These are phyloP conservation scores for Camelina sativa DNA, from an alignment of 345 rosid genomes.

Conservation along the genomic window DNA sequence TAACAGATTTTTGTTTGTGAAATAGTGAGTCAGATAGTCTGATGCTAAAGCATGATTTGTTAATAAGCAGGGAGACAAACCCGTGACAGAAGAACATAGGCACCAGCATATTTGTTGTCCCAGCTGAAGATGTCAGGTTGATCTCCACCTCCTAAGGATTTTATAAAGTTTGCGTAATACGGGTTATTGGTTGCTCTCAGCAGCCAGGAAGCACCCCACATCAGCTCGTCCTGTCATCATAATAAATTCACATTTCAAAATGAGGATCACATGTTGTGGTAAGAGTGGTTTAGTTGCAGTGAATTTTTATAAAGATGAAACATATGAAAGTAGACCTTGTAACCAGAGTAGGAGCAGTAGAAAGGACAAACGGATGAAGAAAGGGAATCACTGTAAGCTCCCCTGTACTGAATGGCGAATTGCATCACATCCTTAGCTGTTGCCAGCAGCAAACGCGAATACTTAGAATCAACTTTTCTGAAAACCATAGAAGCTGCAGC, in stretches of 20 bases:
- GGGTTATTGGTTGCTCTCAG: conserved; percentile 70
- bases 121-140: conserved; percentile 87
- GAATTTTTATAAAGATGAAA: conserved; percentile 4
- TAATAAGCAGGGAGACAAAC: conserved; percentile 40
- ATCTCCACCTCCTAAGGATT: conserved; percentile 74
- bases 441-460: conserved; percentile 54
- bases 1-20: not conserved
- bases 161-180: conserved; percentile 63
- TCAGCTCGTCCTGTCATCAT: conserved; percentile 71
- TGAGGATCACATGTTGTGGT: not conserved
- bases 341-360: conserved; percentile 93
- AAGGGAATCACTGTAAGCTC: conserved; percentile 84
- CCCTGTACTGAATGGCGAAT: conserved; percentile 77
- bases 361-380: conserved; percentile 82
- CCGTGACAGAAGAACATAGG: conserved; percentile 77
- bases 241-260: not conserved
- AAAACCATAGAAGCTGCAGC: conserved; percentile 96
- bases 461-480: conserved; percentile 57
- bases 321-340: conserved; percentile 54
- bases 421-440: conserved; percentile 73
- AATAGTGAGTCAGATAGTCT: conserved; percentile 5
- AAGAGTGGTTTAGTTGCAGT: conserved; percentile 20
- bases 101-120: conserved; percentile 96
- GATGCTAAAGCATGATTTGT: conserved; percentile 10
- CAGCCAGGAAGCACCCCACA: conserved; percentile 94